Percentiles rank a stretch among this genome's conserved stretches.
phyloP scores from a whole-genome alignment of 371 early-diverging fungal species.

The Apophysomyces variabilis region DNA sequence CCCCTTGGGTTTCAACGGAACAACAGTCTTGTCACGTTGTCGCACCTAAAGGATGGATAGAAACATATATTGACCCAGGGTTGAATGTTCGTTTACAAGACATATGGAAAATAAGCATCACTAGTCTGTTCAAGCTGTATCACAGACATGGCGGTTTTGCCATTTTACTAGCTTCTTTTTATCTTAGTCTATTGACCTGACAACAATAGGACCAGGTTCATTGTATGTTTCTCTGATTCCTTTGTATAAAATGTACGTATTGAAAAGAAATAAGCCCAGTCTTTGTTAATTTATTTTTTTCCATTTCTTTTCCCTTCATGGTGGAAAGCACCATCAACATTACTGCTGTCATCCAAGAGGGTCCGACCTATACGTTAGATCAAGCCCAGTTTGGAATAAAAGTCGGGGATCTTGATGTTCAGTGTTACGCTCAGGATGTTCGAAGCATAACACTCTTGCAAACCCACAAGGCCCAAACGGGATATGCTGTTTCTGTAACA shows the following conservation, averaged over 20 bases:
- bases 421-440: background rate
- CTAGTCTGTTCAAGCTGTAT: too few relatives aligned
- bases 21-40: too few relatives aligned
- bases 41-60: too few relatives aligned
- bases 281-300: background rate
- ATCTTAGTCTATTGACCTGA: background rate
- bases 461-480: background rate
- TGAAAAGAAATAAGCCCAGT: background rate
- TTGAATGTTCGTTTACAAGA: too few relatives aligned
- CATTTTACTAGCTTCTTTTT: too few relatives aligned
- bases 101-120: too few relatives aligned
- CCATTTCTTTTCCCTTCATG: background rate
- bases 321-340: background rate
- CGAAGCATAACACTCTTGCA: background rate
- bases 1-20: too few relatives aligned
- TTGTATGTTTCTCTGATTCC: background rate
- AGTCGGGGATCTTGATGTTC: background rate
- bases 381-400: conserved; percentile 4
- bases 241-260: background rate
- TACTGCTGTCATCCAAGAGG: background rate
- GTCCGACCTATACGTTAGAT: background rate
- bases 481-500: conserved; percentile 2
- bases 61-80: too few relatives aligned
- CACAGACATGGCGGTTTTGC: too few relatives aligned
- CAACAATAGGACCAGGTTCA: background rate